Conservation (phyloP, 192 early-diverging fungal species). For the Coemansia javaensis region DNA sequence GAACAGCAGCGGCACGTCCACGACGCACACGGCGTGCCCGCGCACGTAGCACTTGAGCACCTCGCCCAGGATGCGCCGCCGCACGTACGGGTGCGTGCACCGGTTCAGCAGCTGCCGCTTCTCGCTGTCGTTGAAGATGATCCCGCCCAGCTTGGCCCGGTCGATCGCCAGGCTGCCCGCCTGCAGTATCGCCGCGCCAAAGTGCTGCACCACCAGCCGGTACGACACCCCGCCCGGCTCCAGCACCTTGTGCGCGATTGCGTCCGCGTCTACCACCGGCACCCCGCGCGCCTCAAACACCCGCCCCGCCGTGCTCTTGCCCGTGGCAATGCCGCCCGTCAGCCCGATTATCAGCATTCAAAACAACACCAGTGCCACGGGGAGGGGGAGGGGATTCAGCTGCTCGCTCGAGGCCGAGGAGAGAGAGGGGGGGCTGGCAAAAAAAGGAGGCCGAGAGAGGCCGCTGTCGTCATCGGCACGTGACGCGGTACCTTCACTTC, state of each 20-base stretch:
- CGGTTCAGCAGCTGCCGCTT: slow-evolving; percentile 72
- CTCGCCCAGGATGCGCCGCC: slow-evolving; percentile 71
- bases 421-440: no score
- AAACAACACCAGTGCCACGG: neutral
- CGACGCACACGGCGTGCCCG: slow-evolving; percentile 65
- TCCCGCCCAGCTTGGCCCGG: slow-evolving; percentile 68
- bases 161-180: slow-evolving; percentile 55
- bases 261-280: slow-evolving; percentile 88
- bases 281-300: slow-evolving; percentile 54
- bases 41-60: slow-evolving; percentile 65
- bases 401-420: no score
- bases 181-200: slow-evolving; percentile 66
- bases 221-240: slow-evolving; percentile 70
- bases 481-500: no score
- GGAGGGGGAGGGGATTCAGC: no score
- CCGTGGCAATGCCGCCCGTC: slow-evolving; percentile 92
- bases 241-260: slow-evolving; percentile 83
- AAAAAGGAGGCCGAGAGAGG: no score
- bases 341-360: slow-evolving; percentile 82
- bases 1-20: slow-evolving; percentile 92
- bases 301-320: slow-evolving; percentile 81
- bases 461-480: neutral
- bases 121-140: slow-evolving; percentile 72
- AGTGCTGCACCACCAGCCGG: slow-evolving; percentile 64
- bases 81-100: slow-evolving; percentile 84